Conservation (phyloP, 345 rosid genomes). For the Hibiscus mutabilis region DNA sequence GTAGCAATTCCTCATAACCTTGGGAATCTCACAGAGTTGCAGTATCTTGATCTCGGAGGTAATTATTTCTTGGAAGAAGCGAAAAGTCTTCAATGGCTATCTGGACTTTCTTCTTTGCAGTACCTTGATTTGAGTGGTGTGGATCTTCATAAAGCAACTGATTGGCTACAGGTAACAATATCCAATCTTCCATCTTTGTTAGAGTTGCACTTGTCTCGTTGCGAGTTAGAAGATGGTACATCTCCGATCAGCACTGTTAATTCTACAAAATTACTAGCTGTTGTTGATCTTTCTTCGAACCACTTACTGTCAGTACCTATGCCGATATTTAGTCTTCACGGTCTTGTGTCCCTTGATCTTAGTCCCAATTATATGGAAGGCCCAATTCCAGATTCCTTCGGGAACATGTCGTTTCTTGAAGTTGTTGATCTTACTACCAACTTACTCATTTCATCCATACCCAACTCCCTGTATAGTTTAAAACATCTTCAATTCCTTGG, state of each 20-base stretch:
- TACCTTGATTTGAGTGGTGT: conserved; percentile 10
- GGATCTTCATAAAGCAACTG: background rate
- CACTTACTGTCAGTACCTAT: background rate
- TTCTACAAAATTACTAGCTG: conserved; percentile 3
- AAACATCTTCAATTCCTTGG: conserved; percentile 12
- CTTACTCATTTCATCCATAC: background rate
- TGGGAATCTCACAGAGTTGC: conserved; percentile 21
- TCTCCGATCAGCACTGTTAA: background rate
- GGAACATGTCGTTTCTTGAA: conserved; percentile 12
- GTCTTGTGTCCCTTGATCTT: conserved; percentile 12
- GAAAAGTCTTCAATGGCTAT: conserved; percentile 19
- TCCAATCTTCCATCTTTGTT: conserved; percentile 13
- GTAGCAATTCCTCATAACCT: conserved; percentile 19
- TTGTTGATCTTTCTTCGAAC: conserved; percentile 13
- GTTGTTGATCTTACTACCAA: conserved; percentile 9
- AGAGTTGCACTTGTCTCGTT: conserved; percentile 2
- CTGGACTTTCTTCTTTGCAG: too few relatives aligned
- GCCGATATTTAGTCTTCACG: conserved; percentile 8
- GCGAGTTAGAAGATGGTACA: background rate
- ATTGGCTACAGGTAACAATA: conserved; percentile 2
- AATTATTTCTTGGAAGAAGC: background rate
- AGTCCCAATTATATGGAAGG: background rate
- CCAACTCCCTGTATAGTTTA: conserved; percentile 7
- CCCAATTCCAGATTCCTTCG: background rate
- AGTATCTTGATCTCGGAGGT: conserved; percentile 5